Conservation (phyloP, 2,329 filamentous ascomycete genomes). For the Apiospora sp. region DNA sequence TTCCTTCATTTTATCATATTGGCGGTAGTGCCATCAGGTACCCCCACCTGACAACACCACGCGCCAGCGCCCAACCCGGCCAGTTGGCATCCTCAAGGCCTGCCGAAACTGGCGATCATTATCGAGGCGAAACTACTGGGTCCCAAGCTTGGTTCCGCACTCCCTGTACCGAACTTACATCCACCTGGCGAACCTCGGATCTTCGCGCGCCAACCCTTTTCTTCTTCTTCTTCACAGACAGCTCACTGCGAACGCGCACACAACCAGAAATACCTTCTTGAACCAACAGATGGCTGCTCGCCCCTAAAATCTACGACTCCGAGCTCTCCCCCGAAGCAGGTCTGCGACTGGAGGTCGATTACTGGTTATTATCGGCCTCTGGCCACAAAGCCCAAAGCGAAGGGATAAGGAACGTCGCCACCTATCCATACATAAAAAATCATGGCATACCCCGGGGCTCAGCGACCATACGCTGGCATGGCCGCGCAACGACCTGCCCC, state of each 20-base stretch:
- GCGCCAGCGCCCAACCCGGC: conserved; percentile 13
- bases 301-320: not conserved
- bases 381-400: not conserved
- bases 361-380: conserved; percentile 15
- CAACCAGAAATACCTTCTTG: not conserved
- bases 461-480: conserved; percentile 58
- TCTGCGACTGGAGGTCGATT: conserved; percentile 20
- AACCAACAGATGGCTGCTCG: conserved; percentile 5
- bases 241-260: not conserved
- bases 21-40: not conserved
- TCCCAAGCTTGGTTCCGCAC: conserved; percentile 29
- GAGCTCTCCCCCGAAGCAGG: not conserved
- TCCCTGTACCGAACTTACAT: conserved; percentile 18
- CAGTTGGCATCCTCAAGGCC: conserved; percentile 20
- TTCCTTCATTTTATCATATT: not conserved
- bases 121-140: conserved; percentile 46
- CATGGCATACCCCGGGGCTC: conserved; percentile 62
- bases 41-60: conserved; percentile 19
- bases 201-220: not conserved
- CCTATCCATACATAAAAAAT: not conserved
- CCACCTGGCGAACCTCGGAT: conserved; percentile 16
- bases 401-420: conserved; percentile 9
- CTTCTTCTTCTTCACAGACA: not conserved
- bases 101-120: conserved; percentile 50
- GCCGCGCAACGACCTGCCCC: conserved; percentile 51